A percentile compares a stretch with the other conserved stretches of the same genome.
These are phyloP conservation scores for Conticribra guillardii DNA, from an alignment of 108 stramenopile species.

Conservation along the genomic window DNA sequence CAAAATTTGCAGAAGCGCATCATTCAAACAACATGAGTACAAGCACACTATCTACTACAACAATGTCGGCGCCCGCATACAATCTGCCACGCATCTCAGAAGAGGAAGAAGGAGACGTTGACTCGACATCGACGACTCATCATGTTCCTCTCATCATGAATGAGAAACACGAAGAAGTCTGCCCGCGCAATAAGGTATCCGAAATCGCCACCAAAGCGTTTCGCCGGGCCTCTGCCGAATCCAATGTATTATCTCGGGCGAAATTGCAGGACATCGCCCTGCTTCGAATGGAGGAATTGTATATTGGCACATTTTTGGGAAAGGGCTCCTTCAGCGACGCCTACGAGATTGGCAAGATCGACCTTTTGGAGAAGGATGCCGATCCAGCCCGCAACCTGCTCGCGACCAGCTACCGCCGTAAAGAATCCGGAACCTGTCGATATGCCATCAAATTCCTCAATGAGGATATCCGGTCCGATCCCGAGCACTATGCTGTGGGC, in stretches of 20 bases:
- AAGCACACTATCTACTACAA: no score
- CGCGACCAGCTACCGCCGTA: background rate
- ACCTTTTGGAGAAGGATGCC: no score
- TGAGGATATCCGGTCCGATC: slow-evolving; percentile 51
- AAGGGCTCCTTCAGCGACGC: slow-evolving; percentile 71
- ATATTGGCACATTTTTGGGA: slow-evolving; percentile 55
- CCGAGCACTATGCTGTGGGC: slow-evolving; percentile 64
- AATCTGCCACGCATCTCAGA: no score
- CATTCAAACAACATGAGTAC: no score
- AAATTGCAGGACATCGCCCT: slow-evolving; percentile 27
- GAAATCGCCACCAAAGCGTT: slow-evolving; percentile 28
- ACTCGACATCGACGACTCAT: no score
- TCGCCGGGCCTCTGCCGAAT: slow-evolving; percentile 21
- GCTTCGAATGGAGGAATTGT: slow-evolving; percentile 21
- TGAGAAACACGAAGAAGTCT: slow-evolving; percentile 16
- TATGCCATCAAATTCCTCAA: slow-evolving; percentile 69
- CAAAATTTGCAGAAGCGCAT: no score
- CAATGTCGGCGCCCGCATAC: no score
- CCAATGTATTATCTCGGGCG: slow-evolving; percentile 19
- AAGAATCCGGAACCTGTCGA: slow-evolving; percentile 19
- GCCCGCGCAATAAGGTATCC: slow-evolving; percentile 10
- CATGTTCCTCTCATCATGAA: no score
- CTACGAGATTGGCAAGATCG: slow-evolving; percentile 43
- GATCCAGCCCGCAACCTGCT: slow-evolving; percentile 19
- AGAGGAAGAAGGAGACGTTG: no score